Conservation (phyloP, 257 asterid species). For the Handroanthus guayacan region DNA sequence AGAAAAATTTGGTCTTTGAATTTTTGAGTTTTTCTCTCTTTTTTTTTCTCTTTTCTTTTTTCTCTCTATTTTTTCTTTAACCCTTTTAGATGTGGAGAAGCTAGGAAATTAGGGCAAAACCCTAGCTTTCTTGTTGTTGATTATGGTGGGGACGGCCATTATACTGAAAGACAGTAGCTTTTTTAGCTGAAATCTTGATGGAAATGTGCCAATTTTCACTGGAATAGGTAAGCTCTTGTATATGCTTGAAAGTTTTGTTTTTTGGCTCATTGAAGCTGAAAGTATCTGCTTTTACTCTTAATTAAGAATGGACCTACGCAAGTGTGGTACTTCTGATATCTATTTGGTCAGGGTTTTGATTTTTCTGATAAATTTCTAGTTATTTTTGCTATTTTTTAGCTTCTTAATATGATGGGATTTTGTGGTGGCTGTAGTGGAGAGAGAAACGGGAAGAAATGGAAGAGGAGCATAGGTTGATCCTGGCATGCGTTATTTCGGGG, state of each 20-base stretch:
- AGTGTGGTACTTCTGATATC: conserved; percentile 15
- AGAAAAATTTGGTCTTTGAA: conserved; percentile 30
- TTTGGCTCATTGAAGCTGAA: conserved; percentile 34
- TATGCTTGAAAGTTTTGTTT: conserved; percentile 25
- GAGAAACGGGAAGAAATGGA: conserved; percentile 71
- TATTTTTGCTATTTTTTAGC: neutral
- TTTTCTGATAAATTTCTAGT: conserved; percentile 8
- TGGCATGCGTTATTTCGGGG: conserved; percentile 92
- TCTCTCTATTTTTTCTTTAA: conserved; percentile 11
- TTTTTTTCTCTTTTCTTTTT: neutral
- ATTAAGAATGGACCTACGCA: conserved; percentile 25
- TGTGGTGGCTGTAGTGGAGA: conserved; percentile 41
- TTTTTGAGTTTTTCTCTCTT: neutral
- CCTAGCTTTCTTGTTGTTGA: conserved; percentile 46
- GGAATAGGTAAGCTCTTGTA: conserved; percentile 42
- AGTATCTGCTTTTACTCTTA: conserved; percentile 21
- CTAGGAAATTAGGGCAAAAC: conserved; percentile 52
- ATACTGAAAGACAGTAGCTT: conserved; percentile 37
- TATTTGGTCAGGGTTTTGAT: conserved; percentile 17
- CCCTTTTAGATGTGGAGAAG: conserved; percentile 42
- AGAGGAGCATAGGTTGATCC: conserved; percentile 68
- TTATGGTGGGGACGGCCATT: conserved; percentile 47
- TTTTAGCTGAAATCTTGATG: conserved; percentile 40
- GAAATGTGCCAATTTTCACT: conserved; percentile 51
- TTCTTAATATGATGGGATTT: conserved; percentile 15